Evolutionary conservation across 2,329 filamentous ascomycete genomes (phyloP), one percentile per base, ranked within the genome.

Genomic region (Elsinoe necatrix): DNA sequence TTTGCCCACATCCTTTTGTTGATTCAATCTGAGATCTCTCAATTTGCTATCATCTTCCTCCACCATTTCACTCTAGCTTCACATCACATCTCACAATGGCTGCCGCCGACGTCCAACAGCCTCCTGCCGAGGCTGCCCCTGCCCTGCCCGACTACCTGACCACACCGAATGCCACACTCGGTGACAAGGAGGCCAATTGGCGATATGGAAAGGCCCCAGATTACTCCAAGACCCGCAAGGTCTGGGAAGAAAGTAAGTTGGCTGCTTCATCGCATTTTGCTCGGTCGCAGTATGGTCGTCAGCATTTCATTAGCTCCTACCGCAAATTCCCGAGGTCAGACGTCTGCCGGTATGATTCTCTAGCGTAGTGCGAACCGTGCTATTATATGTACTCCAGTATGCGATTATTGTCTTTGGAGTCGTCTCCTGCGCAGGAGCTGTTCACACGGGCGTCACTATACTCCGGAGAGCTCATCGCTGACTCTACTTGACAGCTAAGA

Each of bases 181-280:
- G 75, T 54, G 80, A 83, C 61, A 63, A 66, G 48, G 67, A 75
- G 9, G 79, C 77, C 9, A 72, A 75, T 56, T 86, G 83, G 83
- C 73, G 83, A 45, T 80, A 84, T 67, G 80, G 80, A 8, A 69
- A 70, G 55, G 74, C 80, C 39, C 83, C 83, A 1, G 82, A 86
- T 65, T 86, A 86, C 67, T 75, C 74, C 35, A 83, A 82, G 65
- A 86, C 83, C 1, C 74, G 83, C 35, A 75, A 77, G 57, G 74
- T 81, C 42, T 86, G 76, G 66, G 71, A 73, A 60, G 73, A 82
- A 63, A 81, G 83, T 85, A 67, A 69, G 77, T 68, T n/a, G 4
- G 34, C 34, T n/a, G 4, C 34, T 29, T 4, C 27, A 4, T 29
- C 4, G n/a, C n/a, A n/a, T n/a, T n/a, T n/a, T n/a, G n/a, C n/a